Conservation (phyloP, 164 flowering plant genomes). For the Vitis vinifera region DNA sequence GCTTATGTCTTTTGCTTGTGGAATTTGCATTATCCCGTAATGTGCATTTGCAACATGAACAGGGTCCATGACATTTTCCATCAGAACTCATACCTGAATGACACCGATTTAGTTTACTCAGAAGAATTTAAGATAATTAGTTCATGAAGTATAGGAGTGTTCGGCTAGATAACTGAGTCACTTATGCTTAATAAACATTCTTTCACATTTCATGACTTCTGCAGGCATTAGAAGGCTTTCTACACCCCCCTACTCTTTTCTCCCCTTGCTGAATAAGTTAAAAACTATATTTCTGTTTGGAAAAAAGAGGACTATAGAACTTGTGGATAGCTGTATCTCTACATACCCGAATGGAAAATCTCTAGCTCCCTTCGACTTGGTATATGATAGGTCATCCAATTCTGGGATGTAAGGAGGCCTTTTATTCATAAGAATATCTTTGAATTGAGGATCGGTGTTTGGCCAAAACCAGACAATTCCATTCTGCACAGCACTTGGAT, state of each 20-base stretch:
- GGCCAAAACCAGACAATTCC: slow-evolving; percentile 97
- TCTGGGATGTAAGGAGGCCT: slow-evolving; percentile 77
- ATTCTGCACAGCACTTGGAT: slow-evolving; percentile 64
- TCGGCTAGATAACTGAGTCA: too few relatives aligned
- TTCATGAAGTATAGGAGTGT: too few relatives aligned
- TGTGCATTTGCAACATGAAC: slow-evolving; percentile 94
- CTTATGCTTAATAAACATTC: too few relatives aligned
- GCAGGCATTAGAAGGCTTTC: too few relatives aligned
- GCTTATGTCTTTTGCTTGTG: slow-evolving; percentile 45
- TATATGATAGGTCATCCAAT: slow-evolving; percentile 80
- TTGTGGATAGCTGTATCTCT: not conserved
- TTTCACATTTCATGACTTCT: too few relatives aligned
- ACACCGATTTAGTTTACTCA: too few relatives aligned
- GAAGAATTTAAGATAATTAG: too few relatives aligned
- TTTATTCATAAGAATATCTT: slow-evolving; percentile 50
- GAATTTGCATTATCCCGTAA: slow-evolving; percentile 61
- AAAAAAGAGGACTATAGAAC: not conserved
- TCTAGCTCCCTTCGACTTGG: slow-evolving; percentile 53
- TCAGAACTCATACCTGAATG: slow-evolving; percentile 83
- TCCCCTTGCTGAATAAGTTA: too few relatives aligned
- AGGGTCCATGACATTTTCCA: slow-evolving; percentile 96
- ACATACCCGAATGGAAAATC: slow-evolving; percentile 86
- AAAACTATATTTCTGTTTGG: not conserved
- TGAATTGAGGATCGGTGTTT: slow-evolving; percentile 57
- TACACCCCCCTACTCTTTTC: too few relatives aligned